These are phyloP conservation scores for Pichia cactophila DNA, from an alignment of 1,139 yeast species.

Conservation along the genomic window DNA sequence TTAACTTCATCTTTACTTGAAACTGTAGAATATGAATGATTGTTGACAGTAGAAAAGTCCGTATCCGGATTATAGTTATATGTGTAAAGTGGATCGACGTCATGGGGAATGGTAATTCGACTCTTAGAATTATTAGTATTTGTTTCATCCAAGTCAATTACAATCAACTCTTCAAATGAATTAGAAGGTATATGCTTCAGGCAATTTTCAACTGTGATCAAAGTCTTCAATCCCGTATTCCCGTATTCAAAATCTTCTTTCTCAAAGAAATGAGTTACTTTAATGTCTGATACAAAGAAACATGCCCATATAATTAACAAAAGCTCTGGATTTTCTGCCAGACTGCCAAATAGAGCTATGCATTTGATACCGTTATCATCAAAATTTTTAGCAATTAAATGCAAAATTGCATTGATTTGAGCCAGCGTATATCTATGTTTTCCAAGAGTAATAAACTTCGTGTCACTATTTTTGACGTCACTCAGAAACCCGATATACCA, in stretches of 20 bases:
- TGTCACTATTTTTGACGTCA: background rate
- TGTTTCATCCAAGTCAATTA: background rate
- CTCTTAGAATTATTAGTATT: background rate
- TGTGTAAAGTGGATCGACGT: background rate
- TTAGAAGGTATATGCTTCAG: background rate
- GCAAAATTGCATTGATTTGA: conserved; percentile 19
- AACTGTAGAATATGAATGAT: conserved; percentile 32
- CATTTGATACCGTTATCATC: conserved; percentile 4
- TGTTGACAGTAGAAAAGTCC: conserved; percentile 19
- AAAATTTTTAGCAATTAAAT: conserved; percentile 13
- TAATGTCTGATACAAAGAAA: conserved; percentile 22
- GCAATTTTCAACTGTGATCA: conserved; percentile 15
- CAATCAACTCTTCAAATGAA: conserved; percentile 5
- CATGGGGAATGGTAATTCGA: background rate
- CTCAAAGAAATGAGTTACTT: conserved; percentile 16
- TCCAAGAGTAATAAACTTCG: conserved; percentile 6
- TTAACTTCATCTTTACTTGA: conserved; percentile 18
- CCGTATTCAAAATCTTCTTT: conserved; percentile 3
- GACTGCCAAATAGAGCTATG: conserved; percentile 21
- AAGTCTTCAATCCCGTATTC: conserved; percentile 1
- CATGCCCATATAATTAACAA: conserved; percentile 19
- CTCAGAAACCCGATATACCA: conserved; percentile 39
- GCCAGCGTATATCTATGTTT: conserved; percentile 4
- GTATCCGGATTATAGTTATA: conserved; percentile 18
- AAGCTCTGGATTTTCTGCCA: conserved; percentile 15